A percentile compares a stretch with the other conserved stretches of the same genome.
These are phyloP conservation scores for Hirschfeldia incana DNA, from an alignment of 345 rosid species.

Conservation along the genomic window DNA sequence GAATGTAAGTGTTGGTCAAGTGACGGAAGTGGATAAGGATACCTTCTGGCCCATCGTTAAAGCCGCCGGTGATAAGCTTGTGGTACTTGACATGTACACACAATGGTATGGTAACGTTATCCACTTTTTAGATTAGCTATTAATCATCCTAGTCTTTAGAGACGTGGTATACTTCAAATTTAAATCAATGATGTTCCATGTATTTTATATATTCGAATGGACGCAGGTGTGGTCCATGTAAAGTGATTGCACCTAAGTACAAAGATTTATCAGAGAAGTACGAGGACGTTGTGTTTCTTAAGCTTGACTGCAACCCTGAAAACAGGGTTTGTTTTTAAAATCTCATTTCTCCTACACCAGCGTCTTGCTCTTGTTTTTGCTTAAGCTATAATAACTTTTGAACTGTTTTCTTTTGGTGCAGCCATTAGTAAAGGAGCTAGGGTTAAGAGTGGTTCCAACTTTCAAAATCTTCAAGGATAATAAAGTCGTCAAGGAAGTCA, in stretches of 20 bases:
- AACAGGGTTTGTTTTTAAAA: slow-evolving; percentile 57
- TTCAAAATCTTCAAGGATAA: slow-evolving; percentile 83
- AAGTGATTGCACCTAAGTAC: slow-evolving; percentile 86
- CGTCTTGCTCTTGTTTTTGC: not conserved
- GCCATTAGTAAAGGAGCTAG: slow-evolving; percentile 97
- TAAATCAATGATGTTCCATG: not conserved
- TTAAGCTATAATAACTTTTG: not conserved
- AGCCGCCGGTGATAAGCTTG: slow-evolving; percentile 79
- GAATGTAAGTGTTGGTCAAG: slow-evolving; percentile 70
- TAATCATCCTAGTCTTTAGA: too few relatives aligned
- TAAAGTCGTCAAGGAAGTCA: slow-evolving; percentile 77
- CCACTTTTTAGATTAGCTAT: not conserved
- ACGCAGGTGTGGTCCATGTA: slow-evolving; percentile 96
- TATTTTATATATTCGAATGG: not conserved
- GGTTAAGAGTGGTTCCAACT: slow-evolving; percentile 87
- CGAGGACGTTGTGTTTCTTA: slow-evolving; percentile 79
- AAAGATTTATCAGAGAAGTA: slow-evolving; percentile 75
- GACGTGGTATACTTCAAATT: too few relatives aligned
- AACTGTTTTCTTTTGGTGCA: slow-evolving; percentile 37
- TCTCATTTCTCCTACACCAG: not conserved
- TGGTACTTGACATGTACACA: slow-evolving; percentile 96
- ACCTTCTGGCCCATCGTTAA: slow-evolving; percentile 94
- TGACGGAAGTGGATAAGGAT: slow-evolving; percentile 86
- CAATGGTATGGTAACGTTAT: slow-evolving; percentile 56
- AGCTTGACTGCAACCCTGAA: slow-evolving; percentile 94